A percentile compares a stretch with the other conserved stretches of the same genome.
Conservation (phyloP, 805 yeast genomes). For the Myxozyma udenii region DNA sequence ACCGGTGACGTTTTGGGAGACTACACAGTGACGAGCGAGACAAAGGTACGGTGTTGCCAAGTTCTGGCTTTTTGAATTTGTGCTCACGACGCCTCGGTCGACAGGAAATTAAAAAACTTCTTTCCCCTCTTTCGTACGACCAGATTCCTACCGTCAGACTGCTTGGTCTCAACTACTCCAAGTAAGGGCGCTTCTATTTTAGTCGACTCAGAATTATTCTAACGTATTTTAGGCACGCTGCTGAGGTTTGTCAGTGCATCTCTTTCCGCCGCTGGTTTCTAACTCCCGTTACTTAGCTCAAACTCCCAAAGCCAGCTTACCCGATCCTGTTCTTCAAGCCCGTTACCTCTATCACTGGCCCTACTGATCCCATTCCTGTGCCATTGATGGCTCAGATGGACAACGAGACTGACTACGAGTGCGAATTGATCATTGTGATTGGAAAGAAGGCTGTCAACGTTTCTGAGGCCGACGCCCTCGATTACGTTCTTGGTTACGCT, state of each 20-base stretch:
- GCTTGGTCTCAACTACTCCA: constrained; percentile 53
- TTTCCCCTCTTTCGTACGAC: constrained; percentile 44
- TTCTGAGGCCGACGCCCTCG: constrained; percentile 44
- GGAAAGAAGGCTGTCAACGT: constrained; percentile 51
- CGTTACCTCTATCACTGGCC: constrained; percentile 45
- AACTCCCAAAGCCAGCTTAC: constrained; percentile 45
- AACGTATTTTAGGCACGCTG: constrained; percentile 27
- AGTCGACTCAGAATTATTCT: background rate
- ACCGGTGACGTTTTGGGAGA: constrained; percentile 48
- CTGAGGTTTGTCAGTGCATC: constrained; percentile 25
- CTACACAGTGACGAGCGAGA: constrained; percentile 42
- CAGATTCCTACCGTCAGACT: constrained; percentile 46
- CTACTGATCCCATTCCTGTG: constrained; percentile 44
- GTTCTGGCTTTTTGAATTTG: background rate
- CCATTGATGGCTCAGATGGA: constrained; percentile 42
- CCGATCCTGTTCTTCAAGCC: constrained; percentile 56
- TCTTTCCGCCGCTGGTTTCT: too few species aligned
- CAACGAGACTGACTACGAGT: constrained; percentile 50
- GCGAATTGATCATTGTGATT: constrained; percentile 53
- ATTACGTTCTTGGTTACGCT: constrained; percentile 51
- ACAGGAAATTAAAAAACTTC: constrained; percentile 38
- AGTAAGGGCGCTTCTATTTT: constrained; percentile 34
- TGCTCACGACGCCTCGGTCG: background rate
- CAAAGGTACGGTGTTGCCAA: constrained; percentile 14
- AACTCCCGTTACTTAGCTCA: constrained; percentile 45